Evolutionary conservation across 78 protist genomes (phyloP).

Genomic region (Dictyostelium intermedium): DNA sequence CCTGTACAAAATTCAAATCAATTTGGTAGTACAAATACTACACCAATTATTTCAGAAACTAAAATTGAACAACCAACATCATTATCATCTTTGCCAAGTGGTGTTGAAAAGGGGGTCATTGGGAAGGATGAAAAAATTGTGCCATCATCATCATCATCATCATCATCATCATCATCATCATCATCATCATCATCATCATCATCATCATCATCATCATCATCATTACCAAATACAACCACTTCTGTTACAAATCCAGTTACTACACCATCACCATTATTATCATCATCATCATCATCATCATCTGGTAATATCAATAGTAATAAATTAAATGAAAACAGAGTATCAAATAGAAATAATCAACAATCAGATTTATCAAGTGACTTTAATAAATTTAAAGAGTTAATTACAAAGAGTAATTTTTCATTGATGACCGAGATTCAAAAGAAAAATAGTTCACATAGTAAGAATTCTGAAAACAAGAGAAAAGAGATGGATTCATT

Average conservation of each 20-base stretch:
- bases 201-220: not conserved
- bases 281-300: not conserved
- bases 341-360: not conserved
- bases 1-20: not conserved
- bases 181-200: not conserved
- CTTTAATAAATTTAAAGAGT: not conserved
- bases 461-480: not conserved
- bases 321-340: not conserved
- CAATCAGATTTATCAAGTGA: constrained; percentile 5
- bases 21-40: not conserved
- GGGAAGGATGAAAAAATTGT: not conserved
- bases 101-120: not conserved
- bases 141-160: not conserved
- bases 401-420: not conserved
- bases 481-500: constrained; percentile 34
- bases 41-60: not conserved
- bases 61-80: constrained; percentile 7
- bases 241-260: not conserved
- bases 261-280: not conserved
- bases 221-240: not conserved
- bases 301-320: not conserved
- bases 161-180: not conserved
- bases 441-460: constrained; percentile 7
- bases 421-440: constrained; percentile 8
- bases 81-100: not conserved